Conservation (phyloP, 257 asterid genomes). For the Solanum dulcamara region DNA sequence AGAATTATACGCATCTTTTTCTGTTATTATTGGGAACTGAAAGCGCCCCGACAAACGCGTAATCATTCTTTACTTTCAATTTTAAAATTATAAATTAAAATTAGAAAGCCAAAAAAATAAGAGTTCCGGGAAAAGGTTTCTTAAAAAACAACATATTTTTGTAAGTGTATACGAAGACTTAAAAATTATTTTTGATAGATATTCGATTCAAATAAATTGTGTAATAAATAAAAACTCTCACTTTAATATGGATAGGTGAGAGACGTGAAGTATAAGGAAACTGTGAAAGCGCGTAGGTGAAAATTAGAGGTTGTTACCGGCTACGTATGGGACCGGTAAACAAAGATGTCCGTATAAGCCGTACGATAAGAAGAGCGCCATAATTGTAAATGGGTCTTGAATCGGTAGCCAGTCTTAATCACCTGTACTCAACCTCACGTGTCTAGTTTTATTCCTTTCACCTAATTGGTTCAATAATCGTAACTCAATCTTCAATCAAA, state of each 20-base stretch:
- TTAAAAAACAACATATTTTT: not conserved
- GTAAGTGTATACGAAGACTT: not conserved
- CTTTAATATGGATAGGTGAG: not conserved
- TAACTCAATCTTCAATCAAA: not conserved
- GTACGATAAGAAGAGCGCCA: constrained; percentile 36
- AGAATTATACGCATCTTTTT: not conserved
- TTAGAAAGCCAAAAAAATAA: not conserved
- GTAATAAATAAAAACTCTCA: not conserved
- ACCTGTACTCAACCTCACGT: constrained; percentile 2
- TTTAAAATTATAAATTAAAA: not conserved
- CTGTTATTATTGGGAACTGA: not conserved
- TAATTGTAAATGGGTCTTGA: constrained; percentile 5
- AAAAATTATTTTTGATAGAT: no score
- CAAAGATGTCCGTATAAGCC: constrained; percentile 25
- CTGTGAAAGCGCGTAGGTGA: not conserved
- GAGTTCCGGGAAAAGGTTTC: not conserved
- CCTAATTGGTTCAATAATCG: constrained; percentile 6
- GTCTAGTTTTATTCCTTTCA: not conserved
- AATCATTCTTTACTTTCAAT: not conserved
- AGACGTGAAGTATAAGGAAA: not conserved
- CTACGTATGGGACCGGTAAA: constrained; percentile 15
- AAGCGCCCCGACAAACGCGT: not conserved
- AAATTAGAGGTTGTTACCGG: not conserved
- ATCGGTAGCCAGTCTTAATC: constrained; percentile 15
- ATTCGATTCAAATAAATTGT: no score